Evolutionary conservation across 495 filamentous ascomycete genomes (phyloP), one percentile per base, ranked within the genome.

Genomic region (Symbiotaphrina buchneri): DNA sequence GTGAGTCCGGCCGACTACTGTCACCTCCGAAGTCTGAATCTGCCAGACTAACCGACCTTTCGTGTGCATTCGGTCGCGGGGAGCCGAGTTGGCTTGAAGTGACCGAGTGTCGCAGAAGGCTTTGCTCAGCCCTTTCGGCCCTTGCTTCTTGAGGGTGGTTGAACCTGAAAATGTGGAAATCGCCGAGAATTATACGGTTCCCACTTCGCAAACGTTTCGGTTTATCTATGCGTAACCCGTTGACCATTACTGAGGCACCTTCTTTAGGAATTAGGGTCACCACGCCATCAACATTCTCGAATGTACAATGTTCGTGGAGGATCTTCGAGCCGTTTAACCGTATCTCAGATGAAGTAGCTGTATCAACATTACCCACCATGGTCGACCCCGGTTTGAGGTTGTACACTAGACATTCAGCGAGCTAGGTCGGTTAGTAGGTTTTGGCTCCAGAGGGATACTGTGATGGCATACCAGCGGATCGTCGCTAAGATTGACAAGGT

Each of bases 151-250:
- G 72, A 1, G 87, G 87, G 47, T 99, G 81, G 41, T 99, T 99
- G 57, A 99, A 99, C 35, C 87, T 65, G 52, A 95, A 99, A 33
- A 99, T 99, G 47, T 99, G 87, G 44, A 99, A 99, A 49, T 99
- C 87, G 10, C 90, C 87, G 6, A 99, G 56, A 28, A 99, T 99
- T 26, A 99, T 78, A 18, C 87, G 75, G 49, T 78, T 87, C 20
- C 87, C 87, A 52, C 83, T 93, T 40, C 80, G 71, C 24, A 99
- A 56, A 31, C 81, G 65, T 35, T 70, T 83, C 6, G 81, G 71
- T 41, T 79, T 77, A 21, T 79, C 63, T 18, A 94, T 72, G 13
- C 82, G 71, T 34, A 85, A 59, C 25, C 87, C 87, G 42, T 99
- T 99, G 21, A 99, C 83, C 90, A 99, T 95, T 21, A 95, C 77